phyloP scores from a whole-genome alignment of 768 basidiomycete species.

The Inosperma sp. region DNA sequence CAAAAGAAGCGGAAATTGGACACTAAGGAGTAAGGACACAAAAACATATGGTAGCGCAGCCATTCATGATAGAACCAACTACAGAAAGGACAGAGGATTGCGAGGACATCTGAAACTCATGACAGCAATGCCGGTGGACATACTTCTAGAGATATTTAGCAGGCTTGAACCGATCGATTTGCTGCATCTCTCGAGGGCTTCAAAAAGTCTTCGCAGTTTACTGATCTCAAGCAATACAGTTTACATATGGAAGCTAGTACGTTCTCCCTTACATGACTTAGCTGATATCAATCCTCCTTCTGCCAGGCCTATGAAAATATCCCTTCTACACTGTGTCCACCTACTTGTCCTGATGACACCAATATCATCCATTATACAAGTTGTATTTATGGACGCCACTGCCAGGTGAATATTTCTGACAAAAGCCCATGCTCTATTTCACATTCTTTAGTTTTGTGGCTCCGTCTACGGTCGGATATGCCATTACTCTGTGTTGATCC shows the following conservation, averaged over 20 bases:
- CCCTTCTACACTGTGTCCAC: background rate
- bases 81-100: background rate
- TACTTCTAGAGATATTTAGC: constrained; percentile 35
- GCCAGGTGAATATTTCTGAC: background rate
- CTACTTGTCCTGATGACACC: background rate
- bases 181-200: constrained; percentile 33
- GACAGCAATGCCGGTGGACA: constrained; percentile 32
- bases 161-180: constrained; percentile 37
- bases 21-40: no score
- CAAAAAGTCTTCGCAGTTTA: background rate
- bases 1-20: no score
- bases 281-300: background rate
- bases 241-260: background rate
- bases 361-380: constrained; percentile 3
- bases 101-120: constrained; percentile 11
- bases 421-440: no score
- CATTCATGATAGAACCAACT: no score
- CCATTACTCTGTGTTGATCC: no score
- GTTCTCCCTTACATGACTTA: background rate
- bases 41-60: no score
- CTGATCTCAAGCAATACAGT: background rate
- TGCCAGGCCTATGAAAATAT: constrained; percentile 5
- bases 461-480: no score
- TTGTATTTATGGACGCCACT: constrained; percentile 6
- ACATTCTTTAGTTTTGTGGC: no score